Evolutionary conservation across 2,329 filamentous ascomycete species (phyloP), one percentile per base, ranked within the genome.

Genomic region (Alternaria arbusti): DNA sequence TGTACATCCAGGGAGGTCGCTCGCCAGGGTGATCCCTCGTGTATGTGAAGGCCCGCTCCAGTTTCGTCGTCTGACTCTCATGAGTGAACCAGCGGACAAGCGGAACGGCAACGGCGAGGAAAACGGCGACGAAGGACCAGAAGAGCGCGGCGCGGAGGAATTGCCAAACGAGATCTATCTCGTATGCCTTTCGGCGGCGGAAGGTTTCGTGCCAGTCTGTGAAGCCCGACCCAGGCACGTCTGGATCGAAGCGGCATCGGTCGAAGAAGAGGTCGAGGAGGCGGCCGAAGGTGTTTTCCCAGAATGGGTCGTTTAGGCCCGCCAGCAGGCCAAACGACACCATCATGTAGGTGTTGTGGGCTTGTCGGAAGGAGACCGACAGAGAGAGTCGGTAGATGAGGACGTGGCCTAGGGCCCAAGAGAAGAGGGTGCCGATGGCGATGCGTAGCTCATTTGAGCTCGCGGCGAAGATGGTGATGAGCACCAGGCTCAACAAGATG

Each of bases 221-320:
- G 50, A 66, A 64, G 51, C 64, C 61, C 7, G 55, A 64, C 20
- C 64, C 64, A 36, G 61, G 61, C 46, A 61, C 40, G 17, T 62
- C 40, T 32, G 50, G 45, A n/a, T 61, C 57, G 57, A 17, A 49
- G n/a, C 17, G 17, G 50, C 11, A 17, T 51, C 54, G 61, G 10
- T 20, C 36, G 46, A 66, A 61, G 40, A 52, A 61, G 8, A 64
- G 17, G 30, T 61, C 58, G 11, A 66, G 52, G 26, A 61, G 4
- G 10, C 54, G 64, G 3, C 61, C 61, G n/a, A 59, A 44, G 22
- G 51, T 50, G 51, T 64, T 64, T 32, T 64, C 54, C 51, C 44
- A 66, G 47, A 66, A 66, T 25, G 60, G 28, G 23, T 64, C 52
- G 55, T 66, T 66, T 43, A 36, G 32, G 51, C 54, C 64, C 15